Base-by-base conservation (phyloP, 768 basidiomycete species). In the Galerina sulciceps region DNA sequence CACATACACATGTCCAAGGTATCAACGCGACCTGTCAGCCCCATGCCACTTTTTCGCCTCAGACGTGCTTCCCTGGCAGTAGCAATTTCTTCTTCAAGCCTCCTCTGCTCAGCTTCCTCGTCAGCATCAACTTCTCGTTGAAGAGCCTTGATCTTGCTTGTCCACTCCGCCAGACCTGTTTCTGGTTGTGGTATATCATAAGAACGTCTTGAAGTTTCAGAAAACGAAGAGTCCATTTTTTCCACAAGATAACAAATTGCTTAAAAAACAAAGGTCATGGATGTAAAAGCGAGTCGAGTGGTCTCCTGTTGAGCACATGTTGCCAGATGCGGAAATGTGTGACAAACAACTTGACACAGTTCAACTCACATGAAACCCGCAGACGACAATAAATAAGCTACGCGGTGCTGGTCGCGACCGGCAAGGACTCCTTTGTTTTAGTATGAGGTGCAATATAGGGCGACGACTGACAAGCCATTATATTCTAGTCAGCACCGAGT, bases 91-190 rank as follows among this genome's bases (percentile, higher is more conserved):
- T 84, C 81, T 66, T 85, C 83, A 1, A 94, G 79, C 54, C 86
- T 80, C 49, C 81, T 83, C 68, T 91, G 85, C 65, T 94, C 92
- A 6, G 80, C 84, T 68, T 91, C 90, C 57, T 92, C 91, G 60
- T 91, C 88, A 13, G 87, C 86, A 61, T 94, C 91, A 22, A 92
- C 88, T 65, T 92, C 89, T 58, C 85, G 82, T 69, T 93, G 91
- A 71, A 93, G 74, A 14, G 85, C 89, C 69, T 88, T 89, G 70
- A 94, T 91, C 77, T 82, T 88, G 73, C 76, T 87, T 13, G 91
- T 83, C 91, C 91, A 93, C 71, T 93, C 90, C 14, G 90, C 81
- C n/a, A 92, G 79, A 48, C 85, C 87, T 3, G 79, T 76, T 65
- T 91, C 90, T 17, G 86, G 78, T 59, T 81, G 84, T 10, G 82